Conservation (phyloP, 345 rosid species). For the Cardiospermum halicacabum region DNA sequence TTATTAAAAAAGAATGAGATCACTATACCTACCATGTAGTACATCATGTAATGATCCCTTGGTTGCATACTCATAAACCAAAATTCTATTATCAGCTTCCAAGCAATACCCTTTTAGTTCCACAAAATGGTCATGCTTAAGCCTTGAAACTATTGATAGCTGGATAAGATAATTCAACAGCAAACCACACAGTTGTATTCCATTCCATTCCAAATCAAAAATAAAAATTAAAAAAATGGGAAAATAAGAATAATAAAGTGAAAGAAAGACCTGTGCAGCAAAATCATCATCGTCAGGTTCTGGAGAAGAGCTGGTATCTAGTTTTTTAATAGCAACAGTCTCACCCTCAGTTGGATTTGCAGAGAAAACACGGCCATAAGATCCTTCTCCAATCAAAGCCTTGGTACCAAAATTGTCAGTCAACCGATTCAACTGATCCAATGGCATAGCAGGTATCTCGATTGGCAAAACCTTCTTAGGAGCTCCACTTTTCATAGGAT, state of each 20-base stretch:
- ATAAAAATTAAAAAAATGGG: not conserved
- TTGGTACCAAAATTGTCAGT: constrained; percentile 69
- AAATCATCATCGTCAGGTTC: constrained; percentile 88
- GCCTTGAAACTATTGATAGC: constrained; percentile 84
- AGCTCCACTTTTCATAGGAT: constrained; percentile 53
- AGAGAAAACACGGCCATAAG: constrained; percentile 87
- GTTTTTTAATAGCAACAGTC: constrained; percentile 78
- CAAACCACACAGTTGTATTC: too few relatives aligned
- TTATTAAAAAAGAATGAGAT: too few relatives aligned
- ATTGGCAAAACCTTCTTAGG: constrained; percentile 76
- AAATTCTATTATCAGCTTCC: constrained; percentile 65
- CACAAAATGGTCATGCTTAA: constrained; percentile 78
- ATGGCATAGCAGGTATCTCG: constrained; percentile 57
- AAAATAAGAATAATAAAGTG: not conserved
- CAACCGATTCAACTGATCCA: constrained; percentile 63
- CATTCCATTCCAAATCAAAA: too few relatives aligned
- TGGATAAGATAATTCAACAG: too few relatives aligned
- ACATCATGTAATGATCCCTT: constrained; percentile 93
- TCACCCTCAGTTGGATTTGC: constrained; percentile 50
- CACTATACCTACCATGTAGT: constrained; percentile 94
- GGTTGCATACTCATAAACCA: constrained; percentile 70
- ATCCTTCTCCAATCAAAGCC: constrained; percentile 94
- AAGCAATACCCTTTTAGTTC: constrained; percentile 83
- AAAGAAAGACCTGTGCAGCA: constrained; percentile 61
- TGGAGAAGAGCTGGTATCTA: constrained; percentile 67